Percentiles rank a stretch among this genome's conserved stretches.
Evolutionary conservation across 2,329 filamentous ascomycete species (phyloP).

Genomic region (Xylariaceae sp.): DNA sequence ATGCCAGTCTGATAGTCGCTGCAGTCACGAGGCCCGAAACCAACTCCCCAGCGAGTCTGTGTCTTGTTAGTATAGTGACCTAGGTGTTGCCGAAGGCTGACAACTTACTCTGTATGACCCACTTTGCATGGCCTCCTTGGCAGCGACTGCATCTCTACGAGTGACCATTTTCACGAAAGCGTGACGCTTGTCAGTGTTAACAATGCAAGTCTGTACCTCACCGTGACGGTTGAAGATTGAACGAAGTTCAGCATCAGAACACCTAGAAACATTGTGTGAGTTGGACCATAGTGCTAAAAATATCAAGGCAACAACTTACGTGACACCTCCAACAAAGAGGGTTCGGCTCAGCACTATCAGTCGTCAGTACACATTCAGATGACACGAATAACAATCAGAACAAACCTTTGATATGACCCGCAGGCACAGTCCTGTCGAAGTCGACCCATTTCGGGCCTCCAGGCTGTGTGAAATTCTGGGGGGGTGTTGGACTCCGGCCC

Average conservation of each 20-base stretch:
- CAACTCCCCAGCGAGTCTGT: slow-evolving; percentile 94
- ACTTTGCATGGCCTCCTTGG: slow-evolving; percentile 85
- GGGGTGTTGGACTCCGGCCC: slow-evolving; percentile 60
- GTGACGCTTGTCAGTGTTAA: slow-evolving; percentile 96
- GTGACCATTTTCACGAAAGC: slow-evolving; percentile 99
- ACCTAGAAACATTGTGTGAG: slow-evolving; percentile 45
- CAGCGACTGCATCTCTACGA: slow-evolving; percentile 76
- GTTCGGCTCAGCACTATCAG: slow-evolving; percentile 78
- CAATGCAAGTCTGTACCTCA: slow-evolving; percentile 92
- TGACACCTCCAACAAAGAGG: slow-evolving; percentile 94
- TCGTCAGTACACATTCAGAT: slow-evolving; percentile 11
- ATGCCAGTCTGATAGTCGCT: slow-evolving; percentile 92
- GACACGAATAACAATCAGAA: neutral
- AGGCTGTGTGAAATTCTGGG: slow-evolving; percentile 36
- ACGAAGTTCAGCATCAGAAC: slow-evolving; percentile 78
- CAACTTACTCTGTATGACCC: slow-evolving; percentile 67
- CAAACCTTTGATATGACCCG: slow-evolving; percentile 73
- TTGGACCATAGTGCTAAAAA: slow-evolving; percentile 6
- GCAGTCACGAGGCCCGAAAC: slow-evolving; percentile 94
- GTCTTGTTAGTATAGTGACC: slow-evolving; percentile 18
- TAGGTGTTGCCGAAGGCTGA: slow-evolving; percentile 6
- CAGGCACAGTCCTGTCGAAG: slow-evolving; percentile 70
- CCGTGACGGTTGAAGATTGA: slow-evolving; percentile 79
- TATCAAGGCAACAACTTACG: slow-evolving; percentile 53
- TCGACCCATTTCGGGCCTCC: slow-evolving; percentile 67